A percentile compares a stretch with the other conserved stretches of the same genome.
These are phyloP conservation scores for Coniochaeta ligniaria DNA, from an alignment of 2,329 filamentous ascomycete genomes.

Conservation along the genomic window DNA sequence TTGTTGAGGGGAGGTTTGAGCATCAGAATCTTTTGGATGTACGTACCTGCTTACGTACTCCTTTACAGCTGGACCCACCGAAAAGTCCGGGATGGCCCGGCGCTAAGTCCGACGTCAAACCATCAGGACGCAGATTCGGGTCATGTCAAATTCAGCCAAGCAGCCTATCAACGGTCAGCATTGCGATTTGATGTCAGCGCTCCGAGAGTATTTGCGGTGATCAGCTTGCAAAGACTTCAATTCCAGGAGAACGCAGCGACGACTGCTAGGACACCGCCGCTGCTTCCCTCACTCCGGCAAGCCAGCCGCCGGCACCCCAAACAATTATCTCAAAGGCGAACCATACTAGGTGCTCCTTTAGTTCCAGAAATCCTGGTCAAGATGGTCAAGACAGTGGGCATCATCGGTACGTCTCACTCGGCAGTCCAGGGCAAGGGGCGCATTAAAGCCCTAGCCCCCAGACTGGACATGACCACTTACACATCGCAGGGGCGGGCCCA, in stretches of 20 bases:
- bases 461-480: neutral
- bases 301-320: neutral
- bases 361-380: neutral
- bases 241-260: neutral
- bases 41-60: no score
- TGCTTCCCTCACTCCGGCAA: neutral
- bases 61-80: no score
- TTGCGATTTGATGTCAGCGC: neutral
- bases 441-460: neutral
- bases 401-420: conserved; percentile 31
- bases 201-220: neutral
- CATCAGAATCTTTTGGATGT: no score
- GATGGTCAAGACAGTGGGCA: conserved; percentile 43
- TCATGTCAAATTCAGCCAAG: neutral
- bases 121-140: neutral
- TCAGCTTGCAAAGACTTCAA: neutral
- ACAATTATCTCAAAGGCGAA: neutral
- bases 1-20: neutral
- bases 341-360: neutral
- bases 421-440: neutral
- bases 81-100: neutral
- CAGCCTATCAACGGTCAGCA: neutral
- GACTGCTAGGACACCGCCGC: no score
- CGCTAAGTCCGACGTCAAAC: neutral
- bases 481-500: conserved; percentile 53